Percentiles rank a stretch among this genome's conserved stretches.
phyloP scores from a whole-genome alignment of 805 yeast species.

The Cyberlindnera sargentensis region DNA sequence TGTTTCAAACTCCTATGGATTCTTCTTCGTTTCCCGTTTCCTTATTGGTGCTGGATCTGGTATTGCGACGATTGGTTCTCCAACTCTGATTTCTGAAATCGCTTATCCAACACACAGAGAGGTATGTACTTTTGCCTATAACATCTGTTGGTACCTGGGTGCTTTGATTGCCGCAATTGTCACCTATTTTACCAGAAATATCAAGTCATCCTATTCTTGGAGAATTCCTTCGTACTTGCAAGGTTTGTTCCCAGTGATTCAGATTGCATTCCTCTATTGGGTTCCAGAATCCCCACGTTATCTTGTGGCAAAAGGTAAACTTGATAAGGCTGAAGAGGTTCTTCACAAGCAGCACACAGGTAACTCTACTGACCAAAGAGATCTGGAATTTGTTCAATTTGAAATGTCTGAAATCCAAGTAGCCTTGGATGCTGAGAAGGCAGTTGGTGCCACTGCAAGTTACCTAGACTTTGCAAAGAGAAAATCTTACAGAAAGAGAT shows the following conservation, averaged over 20 bases:
- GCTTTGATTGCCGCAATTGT: constrained; percentile 36
- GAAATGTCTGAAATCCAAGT: constrained; percentile 34
- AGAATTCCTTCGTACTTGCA: constrained; percentile 48
- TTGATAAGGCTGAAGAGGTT: constrained; percentile 36
- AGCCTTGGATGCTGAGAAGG: constrained; percentile 34
- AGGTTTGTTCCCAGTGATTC: constrained; percentile 38
- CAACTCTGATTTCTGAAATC: constrained; percentile 44
- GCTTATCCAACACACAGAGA: constrained; percentile 41
- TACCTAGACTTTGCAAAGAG: constrained; percentile 31
- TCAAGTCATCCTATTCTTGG: constrained; percentile 35
- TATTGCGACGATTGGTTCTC: constrained; percentile 32
- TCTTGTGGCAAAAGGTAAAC: constrained; percentile 32
- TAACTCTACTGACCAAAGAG: constrained; percentile 20
- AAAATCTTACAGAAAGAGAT: constrained; percentile 34
- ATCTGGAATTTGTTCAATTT: constrained; percentile 25
- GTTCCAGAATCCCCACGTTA: constrained; percentile 48
- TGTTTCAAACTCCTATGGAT: constrained; percentile 18
- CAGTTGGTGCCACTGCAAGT: constrained; percentile 23
- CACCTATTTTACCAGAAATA: constrained; percentile 23
- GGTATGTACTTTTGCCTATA: constrained; percentile 35
- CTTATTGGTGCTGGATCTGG: constrained; percentile 42
- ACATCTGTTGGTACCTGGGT: constrained; percentile 45
- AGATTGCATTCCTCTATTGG: constrained; percentile 27
- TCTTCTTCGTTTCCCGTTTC: constrained; percentile 27
- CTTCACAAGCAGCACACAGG: constrained; percentile 34